Evolutionary conservation across 2,329 filamentous ascomycete species (phyloP).

Genomic region (Hymenoscyphus repandus): DNA sequence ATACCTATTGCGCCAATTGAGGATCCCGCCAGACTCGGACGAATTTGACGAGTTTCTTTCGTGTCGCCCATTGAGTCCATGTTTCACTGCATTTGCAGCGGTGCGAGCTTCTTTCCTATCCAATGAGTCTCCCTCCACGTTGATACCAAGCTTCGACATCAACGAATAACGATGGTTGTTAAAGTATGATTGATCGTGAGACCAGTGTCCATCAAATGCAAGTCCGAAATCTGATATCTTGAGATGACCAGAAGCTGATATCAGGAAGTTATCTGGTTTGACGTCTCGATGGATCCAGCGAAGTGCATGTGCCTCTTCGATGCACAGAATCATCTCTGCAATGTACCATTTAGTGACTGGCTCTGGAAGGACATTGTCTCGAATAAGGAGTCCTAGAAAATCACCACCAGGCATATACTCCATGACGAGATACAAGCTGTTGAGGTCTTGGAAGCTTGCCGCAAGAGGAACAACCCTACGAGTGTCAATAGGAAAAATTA

Average conservation of each 20-base stretch:
- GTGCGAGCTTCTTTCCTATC: conserved; percentile 55
- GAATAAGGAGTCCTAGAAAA: conserved; percentile 80
- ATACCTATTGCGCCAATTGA: conserved; percentile 65
- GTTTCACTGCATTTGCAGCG: conserved; percentile 35
- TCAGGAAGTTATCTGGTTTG: conserved; percentile 96
- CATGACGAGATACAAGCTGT: conserved; percentile 89
- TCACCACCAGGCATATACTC: conserved; percentile 98
- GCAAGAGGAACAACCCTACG: conserved; percentile 77
- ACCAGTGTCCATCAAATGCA: conserved; percentile 93
- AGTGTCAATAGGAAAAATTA: conserved; percentile 6
- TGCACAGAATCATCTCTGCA: conserved; percentile 91
- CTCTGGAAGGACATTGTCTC: conserved; percentile 79
- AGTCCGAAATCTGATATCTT: conserved; percentile 97
- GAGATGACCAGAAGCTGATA: conserved; percentile 80
- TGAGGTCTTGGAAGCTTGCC: conserved; percentile 80
- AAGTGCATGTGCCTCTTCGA: conserved; percentile 51
- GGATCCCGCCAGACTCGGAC: conserved; percentile 42
- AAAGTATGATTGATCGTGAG: conserved; percentile 83
- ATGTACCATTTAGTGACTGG: conserved; percentile 78
- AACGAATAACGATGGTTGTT: conserved; percentile 76
- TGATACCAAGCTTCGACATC: conserved; percentile 69
- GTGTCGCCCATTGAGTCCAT: conserved; percentile 35
- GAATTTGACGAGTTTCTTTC: conserved; percentile 31
- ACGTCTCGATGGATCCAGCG: conserved; percentile 92
- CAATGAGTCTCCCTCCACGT: conserved; percentile 66